A percentile compares a stretch with the other conserved stretches of the same genome.
Conservation (phyloP, 2,329 filamentous ascomycete genomes). For the Myriosclerotinia scirpicola region DNA sequence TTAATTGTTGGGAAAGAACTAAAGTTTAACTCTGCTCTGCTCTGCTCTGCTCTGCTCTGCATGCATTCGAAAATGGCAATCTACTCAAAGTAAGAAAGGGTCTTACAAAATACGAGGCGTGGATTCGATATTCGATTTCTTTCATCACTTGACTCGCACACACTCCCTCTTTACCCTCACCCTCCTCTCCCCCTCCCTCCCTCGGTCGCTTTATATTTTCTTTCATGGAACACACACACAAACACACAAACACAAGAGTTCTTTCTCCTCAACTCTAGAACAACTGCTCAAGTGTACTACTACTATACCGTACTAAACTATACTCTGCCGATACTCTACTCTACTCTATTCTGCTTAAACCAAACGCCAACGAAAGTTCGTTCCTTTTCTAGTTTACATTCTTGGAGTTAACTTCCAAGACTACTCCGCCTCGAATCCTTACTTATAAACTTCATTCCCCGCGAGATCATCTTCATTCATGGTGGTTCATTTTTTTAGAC, state of each 20-base stretch:
- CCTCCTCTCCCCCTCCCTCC: too few species aligned
- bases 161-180: neutral
- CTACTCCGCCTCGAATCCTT: conserved; percentile 7
- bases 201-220: neutral
- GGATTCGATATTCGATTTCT: neutral
- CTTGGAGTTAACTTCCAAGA: conserved; percentile 4
- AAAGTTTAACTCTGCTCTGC: too few species aligned
- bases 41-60: too few species aligned
- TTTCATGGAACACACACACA: neutral
- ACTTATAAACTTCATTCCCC: conserved; percentile 10
- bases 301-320: neutral
- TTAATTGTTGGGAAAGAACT: too few species aligned
- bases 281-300: neutral
- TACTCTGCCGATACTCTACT: neutral
- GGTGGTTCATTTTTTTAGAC: neutral
- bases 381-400: neutral
- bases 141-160: neutral
- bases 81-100: too few species aligned
- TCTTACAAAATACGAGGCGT: neutral
- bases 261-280: neutral
- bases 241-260: neutral
- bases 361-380: conserved; percentile 1
- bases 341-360: neutral
- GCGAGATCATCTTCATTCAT: conserved; percentile 8
- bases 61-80: too few species aligned